phyloP scores from a whole-genome alignment of 495 filamentous ascomycete species.

The Aspergillus sclerotiicarbonarius region DNA sequence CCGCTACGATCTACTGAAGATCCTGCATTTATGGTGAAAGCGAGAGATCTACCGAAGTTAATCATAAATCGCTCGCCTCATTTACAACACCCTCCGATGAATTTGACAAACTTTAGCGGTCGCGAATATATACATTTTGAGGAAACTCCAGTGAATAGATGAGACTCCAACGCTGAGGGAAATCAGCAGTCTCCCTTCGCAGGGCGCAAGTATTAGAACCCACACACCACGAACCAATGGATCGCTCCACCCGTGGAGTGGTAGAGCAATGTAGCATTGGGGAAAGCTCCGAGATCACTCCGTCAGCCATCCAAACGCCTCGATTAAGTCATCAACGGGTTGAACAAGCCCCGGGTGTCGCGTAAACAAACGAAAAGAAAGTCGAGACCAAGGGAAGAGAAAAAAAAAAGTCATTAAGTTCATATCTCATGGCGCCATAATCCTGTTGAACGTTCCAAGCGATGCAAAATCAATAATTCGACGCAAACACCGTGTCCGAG shows the following conservation, averaged over 20 bases:
- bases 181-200: not conserved
- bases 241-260: no score
- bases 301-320: no score
- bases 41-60: not conserved
- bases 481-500: conserved; percentile 14
- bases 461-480: not conserved
- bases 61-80: not conserved
- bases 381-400: no score
- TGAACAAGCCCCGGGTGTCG: no score
- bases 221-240: no score
- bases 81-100: not conserved
- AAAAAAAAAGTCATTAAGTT: no score
- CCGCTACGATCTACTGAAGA: conserved; percentile 67
- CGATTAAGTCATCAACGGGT: no score
- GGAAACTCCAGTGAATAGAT: not conserved
- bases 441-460: no score
- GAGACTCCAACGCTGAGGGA: not conserved
- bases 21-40: conserved; percentile 44
- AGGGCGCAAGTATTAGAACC: not conserved
- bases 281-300: no score
- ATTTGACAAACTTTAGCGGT: not conserved
- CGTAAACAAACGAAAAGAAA: no score
- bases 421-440: no score
- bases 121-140: not conserved
- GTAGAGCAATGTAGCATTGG: no score